Evolutionary conservation across 805 yeast genomes (phyloP).

Genomic region (Saccharomycopsis amapae): DNA sequence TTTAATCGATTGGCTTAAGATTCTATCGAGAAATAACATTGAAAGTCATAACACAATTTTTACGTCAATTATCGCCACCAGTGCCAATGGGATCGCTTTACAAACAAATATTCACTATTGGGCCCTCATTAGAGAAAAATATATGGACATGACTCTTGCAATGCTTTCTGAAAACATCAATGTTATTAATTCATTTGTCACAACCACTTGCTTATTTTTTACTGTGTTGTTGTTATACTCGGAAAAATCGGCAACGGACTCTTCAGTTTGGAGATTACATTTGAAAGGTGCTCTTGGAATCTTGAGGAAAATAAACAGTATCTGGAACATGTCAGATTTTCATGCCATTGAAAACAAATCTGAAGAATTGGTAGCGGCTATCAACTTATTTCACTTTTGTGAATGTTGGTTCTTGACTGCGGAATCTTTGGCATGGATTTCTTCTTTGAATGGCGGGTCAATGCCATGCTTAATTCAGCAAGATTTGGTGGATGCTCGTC

Average conservation of each 20-base stretch:
- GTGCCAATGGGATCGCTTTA: constrained; percentile 6
- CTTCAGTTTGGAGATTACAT: constrained; percentile 17
- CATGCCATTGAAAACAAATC: background rate
- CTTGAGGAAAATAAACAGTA: constrained; percentile 2
- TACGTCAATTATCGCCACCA: constrained; percentile 11
- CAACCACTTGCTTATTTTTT: constrained; percentile 9
- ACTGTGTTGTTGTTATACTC: constrained; percentile 11
- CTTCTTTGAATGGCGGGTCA: constrained; percentile 14
- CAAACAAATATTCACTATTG: constrained; percentile 14
- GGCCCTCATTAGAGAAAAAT: constrained; percentile 4
- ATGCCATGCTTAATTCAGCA: background rate
- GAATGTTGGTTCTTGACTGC: constrained; percentile 16
- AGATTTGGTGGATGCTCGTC: constrained; percentile 5
- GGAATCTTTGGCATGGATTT: constrained; percentile 17
- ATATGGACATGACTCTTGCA: constrained; percentile 10
- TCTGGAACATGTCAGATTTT: constrained; percentile 1
- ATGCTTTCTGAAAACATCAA: constrained; percentile 4
- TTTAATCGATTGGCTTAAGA: constrained; percentile 7
- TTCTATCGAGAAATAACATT: background rate
- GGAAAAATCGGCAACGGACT: constrained; percentile 13
- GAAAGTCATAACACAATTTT: constrained; percentile 6
- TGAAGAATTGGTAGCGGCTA: constrained; percentile 10
- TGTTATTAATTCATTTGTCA: constrained; percentile 1
- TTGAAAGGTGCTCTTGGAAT: constrained; percentile 14
- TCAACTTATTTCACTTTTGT: constrained; percentile 13